Base-by-base conservation (phyloP, 805 yeast species). In the Brettanomyces custersianus region DNA sequence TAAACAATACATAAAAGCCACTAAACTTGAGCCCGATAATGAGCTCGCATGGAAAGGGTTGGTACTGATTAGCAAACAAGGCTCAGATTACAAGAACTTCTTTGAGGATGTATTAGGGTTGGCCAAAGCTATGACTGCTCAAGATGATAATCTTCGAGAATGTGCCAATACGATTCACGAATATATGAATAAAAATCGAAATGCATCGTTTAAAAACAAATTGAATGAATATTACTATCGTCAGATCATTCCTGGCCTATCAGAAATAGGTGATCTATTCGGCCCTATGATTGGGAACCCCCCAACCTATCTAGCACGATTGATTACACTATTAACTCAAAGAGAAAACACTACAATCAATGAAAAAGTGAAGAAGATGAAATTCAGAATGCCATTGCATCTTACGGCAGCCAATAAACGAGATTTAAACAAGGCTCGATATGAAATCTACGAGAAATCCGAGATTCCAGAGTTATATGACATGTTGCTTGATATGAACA, bases 31-130 rank as follows among this genome's bases (percentile, higher is more conserved):
- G 20, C 68, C 73, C 0, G 61, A 62, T 2, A 73, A 78, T 34
- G 43, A 75, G 2, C 54, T 72, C 19, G 94, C 87, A 0, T 88
- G 92, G 94, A 85, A 83, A 49, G 97, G 97, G 1, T 65, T 79
- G 40, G 58, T 76, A 40, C 68, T 72, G 33, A 54, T 74, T 1
- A 63, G 59, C 9, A 57, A 59, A 37, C 47, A 56, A 10, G 44
- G 47, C 7, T 52, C 62, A 3, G 68, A 72, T 36, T 62, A 59
- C 42, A 47, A 52, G 4, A 38, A 55, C 3, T 77, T 70, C 52
- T 78, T 80, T 47, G 46, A 54, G 0, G 62, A 71, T 5, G 50
- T 72, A 37, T 64, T 70, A 3, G 57, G 61, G 4, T 68, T 70
- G 40, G 60, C 74, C 18, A 57, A 63, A 20, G 45, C 66, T 1